Evolutionary conservation across 2,329 filamentous ascomycete genomes (phyloP), one percentile per base, ranked within the genome.

Genomic region (Verticillium dahliae): DNA sequence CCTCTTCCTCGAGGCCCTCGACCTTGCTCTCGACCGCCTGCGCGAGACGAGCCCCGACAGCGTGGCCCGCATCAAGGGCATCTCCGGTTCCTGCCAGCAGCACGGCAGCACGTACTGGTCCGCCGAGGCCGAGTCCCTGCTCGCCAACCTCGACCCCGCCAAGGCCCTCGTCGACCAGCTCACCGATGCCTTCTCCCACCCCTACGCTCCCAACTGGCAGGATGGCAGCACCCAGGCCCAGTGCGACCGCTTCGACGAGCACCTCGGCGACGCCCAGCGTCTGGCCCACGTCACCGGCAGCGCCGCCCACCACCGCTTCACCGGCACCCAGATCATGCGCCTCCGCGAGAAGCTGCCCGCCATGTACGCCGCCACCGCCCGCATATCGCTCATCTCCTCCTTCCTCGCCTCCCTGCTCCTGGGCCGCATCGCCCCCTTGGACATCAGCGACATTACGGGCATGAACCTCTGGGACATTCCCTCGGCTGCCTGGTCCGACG

Each of bases 31-130:
- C 61, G 77, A 81, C 57, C 87, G 90, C 15, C 81, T 99, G 65
- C 82, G 85, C 67, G 82, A 86, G 52, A 83, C 86, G 63, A 86
- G 87, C 1, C 69, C 73, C 57, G 89, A 97, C 69, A 76, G 81
- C 59, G 89, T 97, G 69, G 76, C 81, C 59, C 85, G 85, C 59
- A 87, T 99, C 65, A 86, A 85, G 70, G 94, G 91, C 35, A 84
- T 99, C 68, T 94, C 91, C 70, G 95, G 92, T 65, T 93, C 94
- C 15, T 93, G 95, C 60, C 96, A 98, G 84, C 95, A 99, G 80
- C 95, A 98, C 75, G 95, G 95, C 38, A 98, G 94, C 73, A 92
- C 98, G 34, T 98, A 95, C 78, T 98, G 94, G 94, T 90, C 85
- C 62, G 74, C 79, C 55, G 78, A 87, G 61, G 93, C 91, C 6